Evolutionary conservation across 331 rosid genomes (phyloP).

Genomic region (Erythrophleum ivorense): DNA sequence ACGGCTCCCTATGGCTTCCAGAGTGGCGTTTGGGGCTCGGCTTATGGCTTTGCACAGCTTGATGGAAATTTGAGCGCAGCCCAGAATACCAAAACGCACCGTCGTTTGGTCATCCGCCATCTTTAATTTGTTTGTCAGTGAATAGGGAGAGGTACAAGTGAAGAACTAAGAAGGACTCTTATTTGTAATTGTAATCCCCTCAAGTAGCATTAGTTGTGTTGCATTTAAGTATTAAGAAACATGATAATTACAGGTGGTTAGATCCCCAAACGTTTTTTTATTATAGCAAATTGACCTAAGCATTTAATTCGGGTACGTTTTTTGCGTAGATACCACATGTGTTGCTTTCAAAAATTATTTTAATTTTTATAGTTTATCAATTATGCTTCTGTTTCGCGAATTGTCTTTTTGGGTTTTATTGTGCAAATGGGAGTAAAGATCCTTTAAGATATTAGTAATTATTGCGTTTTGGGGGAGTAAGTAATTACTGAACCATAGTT

Average conservation of each 20-base stretch:
- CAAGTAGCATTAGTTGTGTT: conserved; percentile 19
- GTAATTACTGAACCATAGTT: conserved; percentile 30
- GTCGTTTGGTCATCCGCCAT: conserved; percentile 49
- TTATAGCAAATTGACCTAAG: conserved; percentile 33
- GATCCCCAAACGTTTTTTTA: conserved; percentile 44
- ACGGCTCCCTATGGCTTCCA: conserved; percentile 76
- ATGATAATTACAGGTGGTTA: conserved; percentile 40
- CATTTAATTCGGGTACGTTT: conserved; percentile 11
- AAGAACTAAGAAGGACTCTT: conserved; percentile 1
- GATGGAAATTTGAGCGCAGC: conserved; percentile 81
- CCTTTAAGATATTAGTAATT: conserved; percentile 30
- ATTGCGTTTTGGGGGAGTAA: conserved; percentile 20
- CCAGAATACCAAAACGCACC: conserved; percentile 83
- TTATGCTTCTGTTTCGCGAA: conserved; percentile 17
- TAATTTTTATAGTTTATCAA: not conserved
- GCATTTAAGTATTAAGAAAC: conserved; percentile 31
- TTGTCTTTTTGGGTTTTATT: conserved; percentile 28
- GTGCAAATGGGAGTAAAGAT: not conserved
- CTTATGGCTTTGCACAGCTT: conserved; percentile 74
- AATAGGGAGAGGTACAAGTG: not conserved
- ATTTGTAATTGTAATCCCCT: not conserved
- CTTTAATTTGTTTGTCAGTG: not conserved
- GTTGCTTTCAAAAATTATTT: conserved; percentile 1
- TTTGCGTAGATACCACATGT: conserved; percentile 25
- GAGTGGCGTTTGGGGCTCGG: conserved; percentile 61